Evolutionary conservation across 768 basidiomycete genomes (phyloP), one percentile per base, ranked within the genome.

Genomic region (Amanita thiersii): DNA sequence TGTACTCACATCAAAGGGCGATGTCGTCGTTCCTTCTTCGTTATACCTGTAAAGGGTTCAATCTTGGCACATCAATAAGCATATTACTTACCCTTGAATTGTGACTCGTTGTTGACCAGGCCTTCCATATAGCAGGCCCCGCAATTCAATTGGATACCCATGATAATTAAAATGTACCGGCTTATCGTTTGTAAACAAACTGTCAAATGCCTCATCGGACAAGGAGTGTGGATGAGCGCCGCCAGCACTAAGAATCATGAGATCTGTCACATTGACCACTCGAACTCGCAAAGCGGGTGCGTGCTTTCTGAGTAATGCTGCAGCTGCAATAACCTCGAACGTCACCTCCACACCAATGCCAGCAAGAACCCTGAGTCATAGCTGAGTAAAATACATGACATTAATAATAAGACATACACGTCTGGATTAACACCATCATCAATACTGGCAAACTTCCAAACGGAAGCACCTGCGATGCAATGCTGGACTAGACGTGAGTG

Each of bases 291-390:
- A 71, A 6, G 71, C 70, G 2, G 86, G 79, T n/a, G 68, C 67
- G 17, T 73, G 61, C 52, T 77, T 75, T 51, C 82, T 80, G 18
- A 93, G 74, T 15, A 92, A 70, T 2, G 79, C 78, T 0, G 87
- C 84, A 1, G 91, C 90, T 2, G 86, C 83, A 53, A 94, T 80
- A 42, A 90, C 81, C 56, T 96, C 91, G 50, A 88, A 83, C 0
- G 87, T 93, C 17, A 88, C 72, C 58, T 92, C 91, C 19, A 86
- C 81, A 47, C 91, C 90, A 52, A 88, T 81, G 6, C 88, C 88
- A 26, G 89, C 86, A 15, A 94, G 69, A 34, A 91, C 85, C 43
- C 78, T 79, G 39, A 12, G 76, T 55, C n/a, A n/a, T n/a, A n/a
- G n/a, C n/a, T 35, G 72, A 66, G 39, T 48, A 51, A 4, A 19